phyloP scores from a whole-genome alignment of 164 flowering plant species.

The Vitis rotundifolia region DNA sequence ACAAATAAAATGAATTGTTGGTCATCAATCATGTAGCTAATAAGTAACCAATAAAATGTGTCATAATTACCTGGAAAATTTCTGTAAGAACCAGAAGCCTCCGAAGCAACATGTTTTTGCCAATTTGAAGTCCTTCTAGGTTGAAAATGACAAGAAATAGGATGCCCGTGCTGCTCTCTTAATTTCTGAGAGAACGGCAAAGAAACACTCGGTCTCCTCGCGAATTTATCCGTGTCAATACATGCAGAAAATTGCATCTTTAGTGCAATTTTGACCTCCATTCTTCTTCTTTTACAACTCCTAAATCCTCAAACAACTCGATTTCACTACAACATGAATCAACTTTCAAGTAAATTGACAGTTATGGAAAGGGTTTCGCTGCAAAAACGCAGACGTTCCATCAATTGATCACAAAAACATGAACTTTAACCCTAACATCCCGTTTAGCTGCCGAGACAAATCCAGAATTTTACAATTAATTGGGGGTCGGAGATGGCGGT shows the following conservation, averaged over 20 bases:
- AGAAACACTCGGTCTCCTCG: slow-evolving; percentile 30
- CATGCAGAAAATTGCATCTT: slow-evolving; percentile 32
- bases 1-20: too few relatives aligned
- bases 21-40: not conserved
- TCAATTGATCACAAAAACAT: too few relatives aligned
- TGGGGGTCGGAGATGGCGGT: too few relatives aligned
- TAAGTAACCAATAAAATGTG: not conserved
- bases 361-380: too few relatives aligned
- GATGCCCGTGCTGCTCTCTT: slow-evolving; percentile 17
- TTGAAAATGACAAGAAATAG: slow-evolving; percentile 18
- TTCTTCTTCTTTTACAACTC: slow-evolving; percentile 8
- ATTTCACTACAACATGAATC: too few relatives aligned
- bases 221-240: slow-evolving; percentile 25
- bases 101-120: slow-evolving; percentile 22
- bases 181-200: slow-evolving; percentile 19
- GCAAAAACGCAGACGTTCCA: too few relatives aligned
- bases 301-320: not conserved
- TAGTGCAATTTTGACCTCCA: slow-evolving; percentile 43
- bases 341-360: too few relatives aligned
- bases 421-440: too few relatives aligned
- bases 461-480: too few relatives aligned
- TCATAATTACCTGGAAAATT: slow-evolving; percentile 47
- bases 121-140: slow-evolving; percentile 12
- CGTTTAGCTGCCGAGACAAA: too few relatives aligned
- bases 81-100: slow-evolving; percentile 50